phyloP scores from a whole-genome alignment of 2,329 filamentous ascomycete genomes.

The Aspergillus persii region DNA sequence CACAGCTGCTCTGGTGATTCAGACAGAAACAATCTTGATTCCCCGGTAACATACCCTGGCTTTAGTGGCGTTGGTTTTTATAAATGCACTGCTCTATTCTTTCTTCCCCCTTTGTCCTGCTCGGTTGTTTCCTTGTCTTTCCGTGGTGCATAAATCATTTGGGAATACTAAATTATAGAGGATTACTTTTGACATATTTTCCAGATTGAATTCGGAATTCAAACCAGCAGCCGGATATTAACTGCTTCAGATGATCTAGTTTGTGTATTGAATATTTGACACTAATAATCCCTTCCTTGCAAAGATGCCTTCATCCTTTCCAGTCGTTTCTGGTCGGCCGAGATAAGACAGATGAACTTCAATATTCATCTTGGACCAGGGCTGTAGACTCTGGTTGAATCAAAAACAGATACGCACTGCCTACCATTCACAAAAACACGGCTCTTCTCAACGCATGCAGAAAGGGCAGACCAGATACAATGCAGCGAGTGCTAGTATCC shows the following conservation, averaged over 20 bases:
- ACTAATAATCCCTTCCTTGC: no score
- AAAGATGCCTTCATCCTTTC: background rate
- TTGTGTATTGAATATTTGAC: no score
- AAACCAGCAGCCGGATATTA: background rate
- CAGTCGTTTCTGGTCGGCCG: no score
- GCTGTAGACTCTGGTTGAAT: no score
- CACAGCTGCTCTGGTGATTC: background rate
- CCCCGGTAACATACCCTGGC: constrained; percentile 9
- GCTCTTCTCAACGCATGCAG: no score
- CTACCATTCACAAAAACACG: no score
- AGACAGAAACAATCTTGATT: background rate
- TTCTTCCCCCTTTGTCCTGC: background rate
- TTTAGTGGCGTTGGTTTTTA: constrained; percentile 4
- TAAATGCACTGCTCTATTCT: background rate
- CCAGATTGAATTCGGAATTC: background rate
- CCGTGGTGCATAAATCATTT: background rate
- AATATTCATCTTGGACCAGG: no score
- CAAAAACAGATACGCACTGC: no score
- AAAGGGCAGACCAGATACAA: no score
- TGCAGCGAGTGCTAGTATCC: no score
- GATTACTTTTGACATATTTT: background rate
- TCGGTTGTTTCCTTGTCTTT: no score
- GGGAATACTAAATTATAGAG: background rate
- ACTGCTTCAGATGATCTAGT: background rate
- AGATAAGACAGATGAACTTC: no score